A percentile compares a stretch with the other conserved stretches of the same genome.
Evolutionary conservation across 2,329 filamentous ascomycete genomes (phyloP).

Genomic region (Parastagonospora nodorum): DNA sequence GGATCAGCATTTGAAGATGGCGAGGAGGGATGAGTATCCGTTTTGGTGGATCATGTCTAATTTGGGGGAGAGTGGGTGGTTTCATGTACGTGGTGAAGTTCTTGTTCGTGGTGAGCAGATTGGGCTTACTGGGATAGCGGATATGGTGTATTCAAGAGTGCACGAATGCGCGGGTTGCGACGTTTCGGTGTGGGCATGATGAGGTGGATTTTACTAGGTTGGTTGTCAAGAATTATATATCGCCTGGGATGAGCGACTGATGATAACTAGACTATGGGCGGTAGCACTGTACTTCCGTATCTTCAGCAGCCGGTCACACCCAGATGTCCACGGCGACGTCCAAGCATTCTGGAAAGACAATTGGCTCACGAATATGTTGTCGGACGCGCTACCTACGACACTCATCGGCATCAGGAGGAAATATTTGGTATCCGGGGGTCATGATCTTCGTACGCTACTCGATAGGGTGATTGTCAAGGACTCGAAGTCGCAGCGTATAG

Average conservation of each 20-base stretch:
- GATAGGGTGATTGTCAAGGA: slow-evolving; percentile 5
- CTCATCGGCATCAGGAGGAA: slow-evolving; percentile 9
- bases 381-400: slow-evolving; percentile 5
- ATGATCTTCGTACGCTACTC: slow-evolving; percentile 7
- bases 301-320: neutral
- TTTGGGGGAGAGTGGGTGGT: slow-evolving; percentile 11
- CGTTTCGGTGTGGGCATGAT: slow-evolving; percentile 9
- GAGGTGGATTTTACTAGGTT: slow-evolving; percentile 8
- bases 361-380: neutral
- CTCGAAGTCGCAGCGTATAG: neutral
- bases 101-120: neutral
- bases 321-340: neutral
- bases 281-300: slow-evolving; percentile 4
- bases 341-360: slow-evolving; percentile 1
- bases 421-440: slow-evolving; percentile 1
- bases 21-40: slow-evolving; percentile 4
- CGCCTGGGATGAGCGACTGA: too few relatives aligned
- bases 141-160: slow-evolving; percentile 18
- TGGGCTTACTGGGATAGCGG: neutral
- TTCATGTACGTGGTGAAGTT: neutral
- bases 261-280: slow-evolving; percentile 7
- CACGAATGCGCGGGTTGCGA: slow-evolving; percentile 8
- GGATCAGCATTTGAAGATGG: neutral
- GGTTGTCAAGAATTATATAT: neutral
- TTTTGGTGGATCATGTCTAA: slow-evolving; percentile 14